These are phyloP conservation scores for Magnaporthiopsis incrustans DNA, from an alignment of 2,329 filamentous ascomycete species.

Conservation along the genomic window DNA sequence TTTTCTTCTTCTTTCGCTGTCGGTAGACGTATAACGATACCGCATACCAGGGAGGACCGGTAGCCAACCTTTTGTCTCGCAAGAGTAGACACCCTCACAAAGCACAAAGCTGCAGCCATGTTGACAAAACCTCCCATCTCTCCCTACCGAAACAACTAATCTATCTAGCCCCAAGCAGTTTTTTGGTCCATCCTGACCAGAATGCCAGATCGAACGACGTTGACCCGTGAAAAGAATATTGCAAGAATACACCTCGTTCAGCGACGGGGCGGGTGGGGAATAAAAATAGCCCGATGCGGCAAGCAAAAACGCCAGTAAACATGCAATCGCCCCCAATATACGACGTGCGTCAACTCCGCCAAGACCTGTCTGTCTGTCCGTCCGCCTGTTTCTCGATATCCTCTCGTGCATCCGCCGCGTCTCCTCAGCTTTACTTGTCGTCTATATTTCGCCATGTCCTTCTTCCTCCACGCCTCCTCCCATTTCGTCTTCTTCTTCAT, in stretches of 20 bases:
- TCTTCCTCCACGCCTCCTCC: too few species aligned
- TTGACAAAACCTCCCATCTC: too few species aligned
- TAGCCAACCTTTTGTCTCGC: too few species aligned
- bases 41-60: too few species aligned
- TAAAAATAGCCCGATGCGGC: background rate
- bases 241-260: background rate
- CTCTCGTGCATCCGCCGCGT: constrained; percentile 12
- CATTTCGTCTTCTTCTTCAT: background rate
- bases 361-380: background rate
- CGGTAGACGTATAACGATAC: too few species aligned
- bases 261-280: background rate
- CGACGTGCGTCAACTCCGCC: background rate
- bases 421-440: constrained; percentile 10
- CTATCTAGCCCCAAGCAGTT: background rate
- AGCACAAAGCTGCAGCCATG: too few species aligned
- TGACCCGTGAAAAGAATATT: too few species aligned
- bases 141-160: too few species aligned
- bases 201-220: background rate
- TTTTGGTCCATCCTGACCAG: background rate
- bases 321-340: background rate
- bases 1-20: too few species aligned
- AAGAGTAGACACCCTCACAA: too few species aligned
- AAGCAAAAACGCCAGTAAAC: background rate
- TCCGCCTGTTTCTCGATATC: background rate
- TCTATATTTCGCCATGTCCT: too few species aligned